Evolutionary conservation across 2,329 filamentous ascomycete genomes (phyloP), one percentile per base, ranked within the genome.

Genomic region (Calonectria henricotiae): DNA sequence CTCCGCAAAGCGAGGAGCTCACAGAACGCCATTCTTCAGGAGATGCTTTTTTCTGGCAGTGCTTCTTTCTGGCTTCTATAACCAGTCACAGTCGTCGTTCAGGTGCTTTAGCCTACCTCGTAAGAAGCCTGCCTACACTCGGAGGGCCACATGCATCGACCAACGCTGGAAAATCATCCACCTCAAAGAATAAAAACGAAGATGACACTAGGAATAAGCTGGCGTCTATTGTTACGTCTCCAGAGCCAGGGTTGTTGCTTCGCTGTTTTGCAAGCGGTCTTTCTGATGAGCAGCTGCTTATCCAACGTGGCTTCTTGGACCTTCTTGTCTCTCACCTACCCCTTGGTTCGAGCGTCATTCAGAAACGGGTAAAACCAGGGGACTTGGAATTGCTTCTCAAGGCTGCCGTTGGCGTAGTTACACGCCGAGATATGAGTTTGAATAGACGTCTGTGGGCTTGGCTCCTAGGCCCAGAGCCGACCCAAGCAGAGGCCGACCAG

Each of bases 21-120:
- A 89, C 83, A 37, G 82, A 80, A 66, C 86, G 82, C 43, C 89
- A 89, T 81, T 89, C 85, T 54, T 87, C 87, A 9, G 91, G 91
- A 11, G 94, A 95, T 74, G 93, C 94, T 73, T 98, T 96, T 81
- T 99, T 98, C 81, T 99, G 96, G 96, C 96, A 99, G 83, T 98
- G 95, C 80, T 93, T 99, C 79, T 98, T 99, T 78, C 85, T 99
- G 20, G 94, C 96, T 11, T 93, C 94, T 20, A 96, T 99, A 70
- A 98, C 96, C 1, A 96, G 95, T 77, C 89, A 94, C 47, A 95
- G 92, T 71, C 89, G 96, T 71, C 91, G 96, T 66, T 91, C 94
- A 73, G 96, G 96, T 30, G 95, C 95, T 44, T 86, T 99, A 69
- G 95, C 95, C 37, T 99, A 97, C 81, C 86, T 99, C 46, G 87